Percentiles rank a stretch among this genome's conserved stretches.
Conservation (phyloP, 2,329 filamentous ascomycete species). For the Elsinoe necatrix region DNA sequence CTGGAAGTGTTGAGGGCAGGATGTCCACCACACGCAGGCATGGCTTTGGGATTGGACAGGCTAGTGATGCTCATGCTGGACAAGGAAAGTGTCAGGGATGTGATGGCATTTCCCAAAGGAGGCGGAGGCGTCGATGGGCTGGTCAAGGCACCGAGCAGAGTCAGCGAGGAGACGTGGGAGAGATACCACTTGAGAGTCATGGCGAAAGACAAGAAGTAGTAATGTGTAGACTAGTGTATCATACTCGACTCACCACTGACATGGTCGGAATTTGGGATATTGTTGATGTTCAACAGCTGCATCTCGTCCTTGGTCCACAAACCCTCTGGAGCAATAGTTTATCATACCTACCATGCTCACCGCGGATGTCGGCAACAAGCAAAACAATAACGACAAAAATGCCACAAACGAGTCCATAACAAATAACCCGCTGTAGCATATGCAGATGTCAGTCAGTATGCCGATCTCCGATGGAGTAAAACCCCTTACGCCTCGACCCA, state of each 20-base stretch:
- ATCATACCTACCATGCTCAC: neutral
- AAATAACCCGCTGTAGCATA: neutral
- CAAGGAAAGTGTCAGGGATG: constrained; percentile 71
- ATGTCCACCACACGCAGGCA: constrained; percentile 89
- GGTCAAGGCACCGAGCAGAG: constrained; percentile 64
- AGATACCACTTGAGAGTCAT: constrained; percentile 49
- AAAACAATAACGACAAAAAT: neutral
- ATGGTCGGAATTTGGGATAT: neutral
- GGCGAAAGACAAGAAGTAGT: constrained; percentile 4
- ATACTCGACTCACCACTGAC: neutral
- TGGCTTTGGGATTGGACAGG: constrained; percentile 87
- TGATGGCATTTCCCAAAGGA: constrained; percentile 94
- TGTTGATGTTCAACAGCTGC: neutral
- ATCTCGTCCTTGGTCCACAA: neutral
- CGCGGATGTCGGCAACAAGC: neutral
- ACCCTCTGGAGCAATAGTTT: neutral
- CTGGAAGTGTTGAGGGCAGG: constrained; percentile 73
- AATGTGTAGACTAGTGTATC: neutral
- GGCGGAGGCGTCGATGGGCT: constrained; percentile 80
- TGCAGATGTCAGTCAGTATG: neutral
- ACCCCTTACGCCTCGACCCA: neutral
- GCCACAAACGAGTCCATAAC: neutral
- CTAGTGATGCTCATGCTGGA: constrained; percentile 72
- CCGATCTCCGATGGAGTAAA: neutral
- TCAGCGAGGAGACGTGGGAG: constrained; percentile 53